These are phyloP conservation scores for Hibiscus trionum DNA, from an alignment of 345 rosid species.

Conservation along the genomic window DNA sequence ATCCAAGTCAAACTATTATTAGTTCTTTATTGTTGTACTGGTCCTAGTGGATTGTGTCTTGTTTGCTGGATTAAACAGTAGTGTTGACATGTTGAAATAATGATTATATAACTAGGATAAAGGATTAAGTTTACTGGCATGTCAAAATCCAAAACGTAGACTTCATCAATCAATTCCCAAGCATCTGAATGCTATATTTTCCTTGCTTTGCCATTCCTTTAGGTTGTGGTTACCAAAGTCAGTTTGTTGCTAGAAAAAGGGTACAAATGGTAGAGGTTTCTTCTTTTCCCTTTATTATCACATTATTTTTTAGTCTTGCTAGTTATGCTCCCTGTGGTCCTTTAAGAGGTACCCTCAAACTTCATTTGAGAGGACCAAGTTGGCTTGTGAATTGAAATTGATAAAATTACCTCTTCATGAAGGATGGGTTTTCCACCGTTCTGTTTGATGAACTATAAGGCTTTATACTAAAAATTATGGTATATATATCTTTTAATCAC, in stretches of 20 bases:
- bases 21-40: not conserved
- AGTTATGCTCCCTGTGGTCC: not conserved
- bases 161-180: not conserved
- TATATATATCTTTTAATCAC: not conserved
- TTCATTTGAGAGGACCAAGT: not conserved
- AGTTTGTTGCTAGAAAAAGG: not conserved
- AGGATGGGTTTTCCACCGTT: not conserved
- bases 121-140: not conserved
- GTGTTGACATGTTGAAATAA: not conserved
- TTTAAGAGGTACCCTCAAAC: not conserved
- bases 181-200: not conserved
- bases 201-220: not conserved
- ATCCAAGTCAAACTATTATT: not conserved
- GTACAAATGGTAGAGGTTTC: not conserved
- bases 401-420: not conserved
- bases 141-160: not conserved
- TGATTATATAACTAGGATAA: not conserved
- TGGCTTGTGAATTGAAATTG: not conserved
- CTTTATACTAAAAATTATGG: not conserved
- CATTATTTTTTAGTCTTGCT: not conserved
- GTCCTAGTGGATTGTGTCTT: not conserved
- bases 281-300: not conserved
- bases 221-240: not conserved
- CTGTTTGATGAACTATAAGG: not conserved
- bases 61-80: not conserved